These are phyloP conservation scores for Penicillium verrucosum DNA, from an alignment of 2,329 filamentous ascomycete species.

Conservation along the genomic window DNA sequence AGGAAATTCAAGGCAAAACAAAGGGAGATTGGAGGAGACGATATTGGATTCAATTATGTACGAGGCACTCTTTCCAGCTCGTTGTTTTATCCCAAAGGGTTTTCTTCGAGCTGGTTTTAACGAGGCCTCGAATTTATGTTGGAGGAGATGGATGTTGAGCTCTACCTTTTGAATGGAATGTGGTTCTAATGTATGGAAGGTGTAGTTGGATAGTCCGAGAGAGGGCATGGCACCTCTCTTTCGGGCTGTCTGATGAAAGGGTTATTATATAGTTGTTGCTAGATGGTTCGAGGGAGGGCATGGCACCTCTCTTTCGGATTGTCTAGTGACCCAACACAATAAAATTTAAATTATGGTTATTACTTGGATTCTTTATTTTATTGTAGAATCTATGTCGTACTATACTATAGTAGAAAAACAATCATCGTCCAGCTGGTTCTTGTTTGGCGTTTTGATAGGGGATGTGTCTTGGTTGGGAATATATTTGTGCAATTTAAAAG, in stretches of 20 bases:
- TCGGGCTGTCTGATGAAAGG: background rate
- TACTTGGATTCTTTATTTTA: background rate
- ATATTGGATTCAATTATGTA: background rate
- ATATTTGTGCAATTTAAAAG: background rate
- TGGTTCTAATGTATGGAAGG: background rate
- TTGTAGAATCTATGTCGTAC: too few relatives aligned
- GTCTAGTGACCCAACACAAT: background rate
- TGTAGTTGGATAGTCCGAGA: background rate
- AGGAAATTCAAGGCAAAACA: background rate
- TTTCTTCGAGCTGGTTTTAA: slow-evolving; percentile 9
- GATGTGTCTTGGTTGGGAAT: background rate
- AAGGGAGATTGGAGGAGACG: background rate
- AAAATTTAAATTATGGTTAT: background rate
- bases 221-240: slow-evolving; percentile 9
- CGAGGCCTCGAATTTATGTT: slow-evolving; percentile 2
- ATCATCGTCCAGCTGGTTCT: background rate
- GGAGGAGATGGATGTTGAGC: background rate
- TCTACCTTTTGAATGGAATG: background rate
- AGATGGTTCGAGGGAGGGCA: background rate
- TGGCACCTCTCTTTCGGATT: slow-evolving; percentile 4
- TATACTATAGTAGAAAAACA: too few relatives aligned
- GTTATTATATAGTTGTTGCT: background rate
- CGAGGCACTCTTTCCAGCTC: slow-evolving; percentile 11
- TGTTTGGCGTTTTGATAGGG: background rate
- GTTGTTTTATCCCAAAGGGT: slow-evolving; percentile 1